Evolutionary conservation across 805 yeast species (phyloP).

Genomic region (Lachancea thermotolerans): DNA sequence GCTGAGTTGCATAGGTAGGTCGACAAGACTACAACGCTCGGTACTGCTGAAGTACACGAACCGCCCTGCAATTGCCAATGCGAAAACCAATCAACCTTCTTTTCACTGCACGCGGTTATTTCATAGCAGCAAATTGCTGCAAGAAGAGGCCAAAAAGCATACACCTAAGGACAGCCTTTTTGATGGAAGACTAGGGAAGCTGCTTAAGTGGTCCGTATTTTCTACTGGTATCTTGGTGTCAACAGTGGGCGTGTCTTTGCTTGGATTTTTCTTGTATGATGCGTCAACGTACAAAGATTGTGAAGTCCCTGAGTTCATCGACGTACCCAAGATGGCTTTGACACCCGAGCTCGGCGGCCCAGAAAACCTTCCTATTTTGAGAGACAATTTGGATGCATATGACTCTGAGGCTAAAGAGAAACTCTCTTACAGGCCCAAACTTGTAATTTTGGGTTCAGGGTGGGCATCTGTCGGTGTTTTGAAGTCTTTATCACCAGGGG

Average conservation of each 20-base stretch:
- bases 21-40: not conserved
- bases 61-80: not conserved
- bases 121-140: not conserved
- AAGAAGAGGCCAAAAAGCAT: not conserved
- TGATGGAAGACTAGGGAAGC: slow-evolving; percentile 25
- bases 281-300: slow-evolving; percentile 52
- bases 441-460: slow-evolving; percentile 61
- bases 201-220: slow-evolving; percentile 31
- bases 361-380: slow-evolving; percentile 58
- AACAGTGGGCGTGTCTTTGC: slow-evolving; percentile 36
- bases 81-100: not conserved
- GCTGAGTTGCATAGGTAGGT: slow-evolving; percentile 3
- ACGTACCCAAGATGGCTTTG: slow-evolving; percentile 47
- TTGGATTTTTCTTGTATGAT: slow-evolving; percentile 56
- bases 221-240: slow-evolving; percentile 40
- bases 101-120: not conserved
- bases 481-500: slow-evolving; percentile 44
- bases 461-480: slow-evolving; percentile 65
- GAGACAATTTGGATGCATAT: slow-evolving; percentile 48
- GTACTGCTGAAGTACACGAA: not conserved
- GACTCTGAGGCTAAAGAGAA: slow-evolving; percentile 44
- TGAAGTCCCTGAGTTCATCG: slow-evolving; percentile 37
- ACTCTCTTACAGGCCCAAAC: slow-evolving; percentile 44
- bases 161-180: not conserved
- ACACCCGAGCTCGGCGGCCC: slow-evolving; percentile 61